Evolutionary conservation across 371 early-diverging fungal genomes (phyloP), one percentile per base, ranked within the genome.

Genomic region (Mortierella sp.): DNA sequence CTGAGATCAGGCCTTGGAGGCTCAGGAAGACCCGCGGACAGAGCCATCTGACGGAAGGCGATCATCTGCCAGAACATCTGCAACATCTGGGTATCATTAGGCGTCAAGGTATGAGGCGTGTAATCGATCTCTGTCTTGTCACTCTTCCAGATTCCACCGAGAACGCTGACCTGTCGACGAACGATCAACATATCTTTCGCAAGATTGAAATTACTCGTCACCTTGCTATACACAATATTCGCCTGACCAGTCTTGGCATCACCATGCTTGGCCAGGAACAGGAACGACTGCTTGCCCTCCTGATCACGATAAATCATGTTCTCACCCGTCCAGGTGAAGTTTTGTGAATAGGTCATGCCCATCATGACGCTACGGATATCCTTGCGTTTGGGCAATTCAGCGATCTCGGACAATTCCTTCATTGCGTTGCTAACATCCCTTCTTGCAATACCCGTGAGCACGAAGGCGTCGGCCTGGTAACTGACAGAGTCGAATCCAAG

Each of bases 51-150:
- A 23, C 32, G 54, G 54, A 23, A 53, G 11, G 54, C 32, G 15
- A 53, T 53, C 54, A 53, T 53, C 41, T 53, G 24, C 54, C 54
- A 53, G 41, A 53, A 53, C 39, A 39, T 53, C 41, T 53, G 39
- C 12, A 53, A 15, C 4, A 53, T 37, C 34, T 32, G 37, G 12
- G 54, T 53, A 21, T 53, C 54, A 5, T 53, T 34, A 5, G 32
- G 27, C 21, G 54, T 53, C 15, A 53, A 23, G 12, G 54, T 53
- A 32, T 53, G 54, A 9, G 54, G 54, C 15, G 39, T 19, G 14
- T 41, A 39, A 12, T 24, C 21, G 17, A 53, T 53, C 8, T 12
- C 8, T 15, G 54, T 53, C 12, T 5, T 12, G 8, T 53, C 54
- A 12, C 37, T 37, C 8, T 26, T 21, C 21, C 17, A 24, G 11